These are phyloP conservation scores for Solanum aculeatissimum DNA, from an alignment of 305 asterid genomes.

Conservation along the genomic window DNA sequence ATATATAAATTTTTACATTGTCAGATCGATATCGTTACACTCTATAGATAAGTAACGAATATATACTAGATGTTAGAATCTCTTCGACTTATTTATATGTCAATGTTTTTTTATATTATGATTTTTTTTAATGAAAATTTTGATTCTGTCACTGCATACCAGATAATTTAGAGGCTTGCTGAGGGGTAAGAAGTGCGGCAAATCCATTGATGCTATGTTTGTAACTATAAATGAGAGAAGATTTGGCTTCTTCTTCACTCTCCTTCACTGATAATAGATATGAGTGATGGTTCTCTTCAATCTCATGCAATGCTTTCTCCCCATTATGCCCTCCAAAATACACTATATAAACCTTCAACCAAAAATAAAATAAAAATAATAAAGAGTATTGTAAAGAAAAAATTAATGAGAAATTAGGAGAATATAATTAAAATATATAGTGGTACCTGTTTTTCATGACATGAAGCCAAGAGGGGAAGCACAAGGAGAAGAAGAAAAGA, in stretches of 20 bases:
- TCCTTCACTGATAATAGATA: constrained; percentile 57
- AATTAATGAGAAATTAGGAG: neutral
- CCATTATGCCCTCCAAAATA: constrained; percentile 67
- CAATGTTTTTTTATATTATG: too few relatives aligned
- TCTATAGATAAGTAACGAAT: neutral
- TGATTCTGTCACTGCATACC: constrained; percentile 6
- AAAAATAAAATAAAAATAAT: neutral
- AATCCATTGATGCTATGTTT: constrained; percentile 84
- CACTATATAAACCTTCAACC: constrained; percentile 54
- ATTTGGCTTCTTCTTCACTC: constrained; percentile 55
- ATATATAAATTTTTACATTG: neutral
- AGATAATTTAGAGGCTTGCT: constrained; percentile 52
- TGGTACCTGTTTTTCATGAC: constrained; percentile 27
- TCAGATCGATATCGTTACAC: neutral
- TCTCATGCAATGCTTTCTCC: constrained; percentile 41
- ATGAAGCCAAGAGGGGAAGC: constrained; percentile 37
- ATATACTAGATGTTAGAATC: neutral
- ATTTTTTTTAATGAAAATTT: neutral
- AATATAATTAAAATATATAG: neutral
- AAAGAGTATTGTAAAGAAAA: neutral
- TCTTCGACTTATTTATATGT: neutral
- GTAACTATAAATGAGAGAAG: constrained; percentile 79
- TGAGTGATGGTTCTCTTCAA: constrained; percentile 56
- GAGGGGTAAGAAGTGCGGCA: constrained; percentile 55
- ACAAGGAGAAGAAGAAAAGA: constrained; percentile 14